phyloP scores from a whole-genome alignment of 179 eudicot species.

The Gypsophila paniculata region DNA sequence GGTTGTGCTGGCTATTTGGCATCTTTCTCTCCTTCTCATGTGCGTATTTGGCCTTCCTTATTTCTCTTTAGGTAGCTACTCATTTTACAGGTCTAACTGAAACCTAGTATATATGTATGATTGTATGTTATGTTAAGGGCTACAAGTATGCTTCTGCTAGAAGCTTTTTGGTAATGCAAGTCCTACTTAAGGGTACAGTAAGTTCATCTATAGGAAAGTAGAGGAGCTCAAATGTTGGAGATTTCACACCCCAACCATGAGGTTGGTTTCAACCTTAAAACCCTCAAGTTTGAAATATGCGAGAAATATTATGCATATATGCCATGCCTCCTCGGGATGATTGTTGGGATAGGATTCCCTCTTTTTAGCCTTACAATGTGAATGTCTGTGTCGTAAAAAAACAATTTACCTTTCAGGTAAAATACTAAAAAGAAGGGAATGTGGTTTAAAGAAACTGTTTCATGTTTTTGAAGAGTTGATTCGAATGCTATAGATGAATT shows the following conservation, averaged over 20 bases:
- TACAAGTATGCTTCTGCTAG: conserved; percentile 1
- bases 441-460: not conserved
- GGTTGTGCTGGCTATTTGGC: conserved; percentile 80
- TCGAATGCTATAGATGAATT: not conserved
- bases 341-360: not conserved
- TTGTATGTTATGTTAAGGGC: too few species aligned
- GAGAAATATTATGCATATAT: not conserved
- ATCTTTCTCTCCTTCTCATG: conserved; percentile 79
- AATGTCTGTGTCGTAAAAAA: not conserved
- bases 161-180: not conserved
- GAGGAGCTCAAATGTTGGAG: not conserved
- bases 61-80: conserved; percentile 7
- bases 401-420: not conserved
- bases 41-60: conserved; percentile 34
- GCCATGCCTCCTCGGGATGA: not conserved
- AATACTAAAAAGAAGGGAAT: not conserved
- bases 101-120: not conserved
- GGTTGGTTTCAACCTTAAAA: not conserved
- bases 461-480: not conserved
- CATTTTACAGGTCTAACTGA: conserved; percentile 17
- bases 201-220: not conserved
- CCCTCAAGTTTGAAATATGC: not conserved
- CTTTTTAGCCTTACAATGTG: not conserved
- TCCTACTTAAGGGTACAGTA: not conserved
- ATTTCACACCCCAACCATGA: not conserved